Base-by-base conservation (phyloP, 2,329 filamentous ascomycete species). In the Trematosphaeria pertusa region DNA sequence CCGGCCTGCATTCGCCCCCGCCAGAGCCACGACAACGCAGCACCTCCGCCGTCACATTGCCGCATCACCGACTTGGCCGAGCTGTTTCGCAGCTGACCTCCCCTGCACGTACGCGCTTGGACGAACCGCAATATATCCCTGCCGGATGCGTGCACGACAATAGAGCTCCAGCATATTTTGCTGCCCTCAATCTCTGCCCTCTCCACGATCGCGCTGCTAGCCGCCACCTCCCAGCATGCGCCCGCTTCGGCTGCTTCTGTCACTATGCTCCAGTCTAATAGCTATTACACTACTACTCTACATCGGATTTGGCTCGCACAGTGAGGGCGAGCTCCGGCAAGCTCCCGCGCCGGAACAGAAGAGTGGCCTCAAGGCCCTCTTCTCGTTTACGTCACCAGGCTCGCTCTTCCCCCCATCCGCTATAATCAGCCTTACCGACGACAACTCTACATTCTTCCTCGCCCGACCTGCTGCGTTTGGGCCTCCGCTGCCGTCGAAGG, bases 401-500 rank as follows among this genome's bases (percentile, higher is more conserved):
- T 91, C 90, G 15, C 84, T 99, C 17, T 99, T 99, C 69, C 92
- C 93, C 4, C 92, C 92, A 3, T 96, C 94, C 56, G 94, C 94
- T 37, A 89, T 95, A 63, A 97, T 99, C 69, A 96, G 90, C 71
- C 82, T 99, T 52, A 96, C 92, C 65, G 91, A 97, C 73, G 94
- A 99, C 74, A 99, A 99, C 73, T 96, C 91, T 59, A 99, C 94
- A 10, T 96, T 95, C 60, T 99, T 99, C 75, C 81, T 96, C 44
- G 92, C 94, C 33, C 83, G 94, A 37, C 94, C 94, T 49, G 94
- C 94, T 42, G 92, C 91, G 30, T 99, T 97, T 74, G 94, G 94
- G 0, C 91, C 94, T 4, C 76, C 83, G 30, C 76, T 99, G 30
- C 89, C 89, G 0, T 72, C 78, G 10, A 84, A 82, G 47, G 93